phyloP scores from a whole-genome alignment of 768 basidiomycete genomes.

The Sistotremastrum niveocremeum region DNA sequence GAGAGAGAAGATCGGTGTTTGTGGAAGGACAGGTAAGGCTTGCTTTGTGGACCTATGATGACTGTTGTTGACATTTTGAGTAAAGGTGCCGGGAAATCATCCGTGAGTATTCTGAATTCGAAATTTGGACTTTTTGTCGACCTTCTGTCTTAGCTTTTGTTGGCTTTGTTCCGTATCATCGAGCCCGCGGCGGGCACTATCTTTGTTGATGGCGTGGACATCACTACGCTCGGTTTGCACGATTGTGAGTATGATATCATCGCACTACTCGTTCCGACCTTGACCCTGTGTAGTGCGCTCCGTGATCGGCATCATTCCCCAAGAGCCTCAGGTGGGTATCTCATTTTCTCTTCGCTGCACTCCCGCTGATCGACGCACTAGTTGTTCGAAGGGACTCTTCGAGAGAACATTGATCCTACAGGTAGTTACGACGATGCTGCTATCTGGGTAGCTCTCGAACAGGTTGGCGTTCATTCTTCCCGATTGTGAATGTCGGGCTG shows the following conservation, averaged over 20 bases:
- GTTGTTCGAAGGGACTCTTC: conserved; percentile 56
- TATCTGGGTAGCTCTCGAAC: conserved; percentile 78
- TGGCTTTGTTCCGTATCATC: conserved; percentile 67
- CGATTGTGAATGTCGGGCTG: neutral
- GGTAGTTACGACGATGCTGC: conserved; percentile 60
- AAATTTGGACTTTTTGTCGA: neutral
- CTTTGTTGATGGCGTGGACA: conserved; percentile 61
- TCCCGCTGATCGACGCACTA: conserved; percentile 10
- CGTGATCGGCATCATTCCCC: conserved; percentile 76
- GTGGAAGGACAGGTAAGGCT: conserved; percentile 57
- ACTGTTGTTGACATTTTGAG: neutral
- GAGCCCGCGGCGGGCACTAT: conserved; percentile 59
- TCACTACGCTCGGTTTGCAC: conserved; percentile 60
- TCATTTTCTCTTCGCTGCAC: conserved; percentile 31
- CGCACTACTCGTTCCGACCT: conserved; percentile 1
- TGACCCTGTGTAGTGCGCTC: conserved; percentile 41
- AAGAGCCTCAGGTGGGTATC: conserved; percentile 25
- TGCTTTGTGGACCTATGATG: conserved; percentile 13
- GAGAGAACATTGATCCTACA: conserved; percentile 85
- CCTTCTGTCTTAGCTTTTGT: conserved; percentile 29
- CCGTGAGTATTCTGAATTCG: conserved; percentile 28
- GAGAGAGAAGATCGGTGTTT: conserved; percentile 81
- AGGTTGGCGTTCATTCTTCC: conserved; percentile 24
- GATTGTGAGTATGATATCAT: conserved; percentile 32
- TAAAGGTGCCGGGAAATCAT: conserved; percentile 54